A percentile compares a stretch with the other conserved stretches of the same genome.
Evolutionary conservation across 768 basidiomycete species (phyloP).

Genomic region (Suillus plorans): DNA sequence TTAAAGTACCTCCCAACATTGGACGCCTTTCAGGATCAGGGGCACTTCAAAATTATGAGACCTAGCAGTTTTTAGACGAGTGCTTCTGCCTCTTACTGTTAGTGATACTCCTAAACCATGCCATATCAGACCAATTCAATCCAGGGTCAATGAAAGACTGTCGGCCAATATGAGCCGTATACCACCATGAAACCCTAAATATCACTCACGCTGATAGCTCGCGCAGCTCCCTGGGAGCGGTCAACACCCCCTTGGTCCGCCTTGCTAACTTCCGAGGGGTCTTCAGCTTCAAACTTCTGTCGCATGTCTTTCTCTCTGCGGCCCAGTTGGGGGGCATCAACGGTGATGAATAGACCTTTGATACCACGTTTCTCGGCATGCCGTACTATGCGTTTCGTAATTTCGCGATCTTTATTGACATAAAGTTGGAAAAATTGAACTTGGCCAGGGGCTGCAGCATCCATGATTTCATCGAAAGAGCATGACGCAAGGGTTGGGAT

Average conservation of each 20-base stretch:
- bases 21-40: slow-evolving; percentile 61
- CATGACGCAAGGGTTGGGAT: slow-evolving; percentile 91
- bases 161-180: not conserved
- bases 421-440: slow-evolving; percentile 81
- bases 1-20: slow-evolving; percentile 30
- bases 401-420: slow-evolving; percentile 82
- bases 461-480: slow-evolving; percentile 90
- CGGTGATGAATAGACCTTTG: slow-evolving; percentile 90
- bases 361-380: slow-evolving; percentile 86
- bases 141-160: slow-evolving; percentile 92
- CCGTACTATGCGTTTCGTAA: slow-evolving; percentile 80
- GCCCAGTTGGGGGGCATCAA: slow-evolving; percentile 92
- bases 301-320: slow-evolving; percentile 94
- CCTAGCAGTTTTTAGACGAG: not conserved
- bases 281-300: slow-evolving; percentile 83
- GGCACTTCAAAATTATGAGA: slow-evolving; percentile 40
- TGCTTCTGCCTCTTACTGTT: slow-evolving; percentile 36
- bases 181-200: not conserved
- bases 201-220: slow-evolving; percentile 74
- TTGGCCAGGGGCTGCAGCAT: slow-evolving; percentile 74
- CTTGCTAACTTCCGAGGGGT: slow-evolving; percentile 19
- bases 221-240: slow-evolving; percentile 82
- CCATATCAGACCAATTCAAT: slow-evolving; percentile 78
- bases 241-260: slow-evolving; percentile 44
- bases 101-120: slow-evolving; percentile 62